These are phyloP conservation scores for Claviceps quebecensis DNA, from an alignment of 2,329 filamentous ascomycete species.

Conservation along the genomic window DNA sequence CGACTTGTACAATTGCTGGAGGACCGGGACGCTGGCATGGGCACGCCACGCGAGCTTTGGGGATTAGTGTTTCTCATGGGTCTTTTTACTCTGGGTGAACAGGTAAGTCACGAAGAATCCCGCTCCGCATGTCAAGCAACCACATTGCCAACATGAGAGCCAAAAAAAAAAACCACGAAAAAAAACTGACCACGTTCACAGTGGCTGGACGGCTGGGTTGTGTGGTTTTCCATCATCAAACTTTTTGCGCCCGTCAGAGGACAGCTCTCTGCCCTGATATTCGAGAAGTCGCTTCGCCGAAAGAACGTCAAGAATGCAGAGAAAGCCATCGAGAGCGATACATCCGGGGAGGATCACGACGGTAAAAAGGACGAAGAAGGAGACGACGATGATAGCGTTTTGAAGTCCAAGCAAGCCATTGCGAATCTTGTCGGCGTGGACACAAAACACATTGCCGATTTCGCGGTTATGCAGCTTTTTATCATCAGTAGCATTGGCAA, in stretches of 20 bases:
- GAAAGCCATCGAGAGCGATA: conserved; percentile 26
- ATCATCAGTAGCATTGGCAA: conserved; percentile 50
- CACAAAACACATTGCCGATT: conserved; percentile 52
- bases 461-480: conserved; percentile 50
- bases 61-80: conserved; percentile 54
- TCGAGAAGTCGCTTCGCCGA: conserved; percentile 60
- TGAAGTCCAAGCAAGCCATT: conserved; percentile 48
- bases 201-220: conserved; percentile 51
- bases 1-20: conserved; percentile 54
- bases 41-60: conserved; percentile 43
- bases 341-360: conserved; percentile 16
- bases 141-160: neutral
- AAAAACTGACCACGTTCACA: conserved; percentile 10
- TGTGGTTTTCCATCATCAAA: conserved; percentile 51
- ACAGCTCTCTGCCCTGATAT: conserved; percentile 58
- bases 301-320: conserved; percentile 60
- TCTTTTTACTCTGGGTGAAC: conserved; percentile 40
- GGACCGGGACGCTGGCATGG: conserved; percentile 27
- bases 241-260: conserved; percentile 53
- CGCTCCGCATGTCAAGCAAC: neutral
- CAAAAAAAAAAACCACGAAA: too few species aligned
- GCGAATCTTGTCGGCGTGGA: conserved; percentile 73
- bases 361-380: conserved; percentile 31
- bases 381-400: conserved; percentile 36
- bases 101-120: conserved; percentile 14